phyloP scores from a whole-genome alignment of 805 yeast genomes.

The Starmerella vaccinii region DNA sequence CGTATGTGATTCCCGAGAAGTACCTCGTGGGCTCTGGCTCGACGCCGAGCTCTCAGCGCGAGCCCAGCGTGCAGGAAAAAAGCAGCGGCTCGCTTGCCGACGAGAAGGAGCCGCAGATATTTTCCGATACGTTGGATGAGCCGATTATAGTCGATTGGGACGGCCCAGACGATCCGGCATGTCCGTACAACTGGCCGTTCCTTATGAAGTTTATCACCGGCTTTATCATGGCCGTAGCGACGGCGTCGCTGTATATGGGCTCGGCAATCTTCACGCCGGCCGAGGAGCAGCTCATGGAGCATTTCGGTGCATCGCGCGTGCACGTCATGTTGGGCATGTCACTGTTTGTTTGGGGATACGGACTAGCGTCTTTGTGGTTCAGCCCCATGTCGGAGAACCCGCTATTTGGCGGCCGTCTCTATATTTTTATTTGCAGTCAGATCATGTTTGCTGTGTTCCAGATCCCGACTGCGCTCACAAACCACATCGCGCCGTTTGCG shows the following conservation, averaged over 20 bases:
- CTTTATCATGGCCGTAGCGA: constrained; percentile 36
- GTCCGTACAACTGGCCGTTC: constrained; percentile 51
- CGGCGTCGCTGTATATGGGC: constrained; percentile 49
- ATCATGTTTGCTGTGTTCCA: constrained; percentile 43
- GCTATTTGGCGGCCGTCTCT: constrained; percentile 40
- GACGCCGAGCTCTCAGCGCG: background rate
- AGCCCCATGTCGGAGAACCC: constrained; percentile 47
- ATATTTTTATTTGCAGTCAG: constrained; percentile 39
- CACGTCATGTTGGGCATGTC: constrained; percentile 44
- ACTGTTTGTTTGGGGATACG: constrained; percentile 50
- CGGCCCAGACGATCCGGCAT: constrained; percentile 28
- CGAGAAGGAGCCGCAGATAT: background rate
- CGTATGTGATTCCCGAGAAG: background rate
- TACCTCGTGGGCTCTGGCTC: background rate
- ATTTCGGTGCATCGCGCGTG: constrained; percentile 35
- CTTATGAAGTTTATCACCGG: constrained; percentile 35
- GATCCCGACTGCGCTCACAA: constrained; percentile 45
- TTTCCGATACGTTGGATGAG: background rate
- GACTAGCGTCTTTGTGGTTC: constrained; percentile 46
- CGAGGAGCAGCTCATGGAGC: constrained; percentile 34
- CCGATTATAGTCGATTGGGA: constrained; percentile 29
- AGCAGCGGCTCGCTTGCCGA: background rate
- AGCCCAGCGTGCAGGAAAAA: background rate
- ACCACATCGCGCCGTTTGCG: constrained; percentile 42
- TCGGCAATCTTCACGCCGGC: constrained; percentile 54